A percentile compares a stretch with the other conserved stretches of the same genome.
phyloP scores from a whole-genome alignment of 768 basidiomycete species.

The Daedalea quercina region DNA sequence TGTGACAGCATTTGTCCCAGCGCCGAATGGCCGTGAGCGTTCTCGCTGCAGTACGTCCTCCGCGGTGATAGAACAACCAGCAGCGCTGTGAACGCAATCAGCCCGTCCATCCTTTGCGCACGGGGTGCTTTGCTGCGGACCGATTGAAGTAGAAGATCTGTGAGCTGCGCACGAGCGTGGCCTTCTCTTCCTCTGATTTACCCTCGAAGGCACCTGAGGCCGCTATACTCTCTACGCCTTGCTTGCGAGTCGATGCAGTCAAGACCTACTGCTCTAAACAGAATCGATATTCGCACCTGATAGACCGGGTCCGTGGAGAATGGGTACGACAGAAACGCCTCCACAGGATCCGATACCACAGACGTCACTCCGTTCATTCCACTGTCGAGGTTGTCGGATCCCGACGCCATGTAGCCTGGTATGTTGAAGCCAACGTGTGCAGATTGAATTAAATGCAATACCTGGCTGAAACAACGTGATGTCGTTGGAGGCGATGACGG shows the following conservation, averaged over 20 bases:
- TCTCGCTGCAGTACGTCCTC: conserved; percentile 18
- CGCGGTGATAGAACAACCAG: conserved; percentile 21
- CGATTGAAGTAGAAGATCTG: conserved; percentile 71
- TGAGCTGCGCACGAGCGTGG: conserved; percentile 44
- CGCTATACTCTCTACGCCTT: conserved; percentile 57
- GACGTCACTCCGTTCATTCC: not conserved
- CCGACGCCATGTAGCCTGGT: not conserved
- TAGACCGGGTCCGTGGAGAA: conserved; percentile 54
- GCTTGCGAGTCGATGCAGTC: conserved; percentile 32
- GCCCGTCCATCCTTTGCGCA: not conserved
- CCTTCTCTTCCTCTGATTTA: conserved; percentile 32
- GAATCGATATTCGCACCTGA: conserved; percentile 36
- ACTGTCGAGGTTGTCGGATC: not conserved
- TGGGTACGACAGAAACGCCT: conserved; percentile 37
- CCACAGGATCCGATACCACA: conserved; percentile 6
- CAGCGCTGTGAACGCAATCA: conserved; percentile 23
- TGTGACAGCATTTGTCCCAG: not conserved
- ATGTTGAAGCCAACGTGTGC: too few relatives aligned
- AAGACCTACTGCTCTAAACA: not conserved
- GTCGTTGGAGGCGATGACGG: too few relatives aligned
- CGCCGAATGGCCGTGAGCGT: not conserved
- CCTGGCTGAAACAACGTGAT: too few relatives aligned
- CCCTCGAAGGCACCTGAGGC: conserved; percentile 32
- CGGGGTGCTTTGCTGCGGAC: conserved; percentile 23
- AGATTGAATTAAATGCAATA: too few relatives aligned